A percentile compares a stretch with the other conserved stretches of the same genome.
These are phyloP conservation scores for Cardamine resedifolia DNA, from an alignment of 345 rosid species.

Conservation along the genomic window DNA sequence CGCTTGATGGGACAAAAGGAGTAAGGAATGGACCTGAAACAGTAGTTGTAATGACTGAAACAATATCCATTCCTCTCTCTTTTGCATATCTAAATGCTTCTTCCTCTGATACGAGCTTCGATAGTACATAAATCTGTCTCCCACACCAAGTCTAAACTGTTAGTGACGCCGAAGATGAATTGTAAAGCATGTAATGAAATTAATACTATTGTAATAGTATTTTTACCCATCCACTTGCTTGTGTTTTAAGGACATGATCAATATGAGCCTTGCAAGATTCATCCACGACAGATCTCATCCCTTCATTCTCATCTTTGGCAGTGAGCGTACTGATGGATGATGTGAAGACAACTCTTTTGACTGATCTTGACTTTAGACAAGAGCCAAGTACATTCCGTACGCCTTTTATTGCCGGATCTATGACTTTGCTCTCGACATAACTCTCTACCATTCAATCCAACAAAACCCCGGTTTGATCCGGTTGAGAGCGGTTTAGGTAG, in stretches of 20 bases:
- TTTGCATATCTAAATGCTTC: conserved; percentile 72
- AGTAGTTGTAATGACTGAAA: conserved; percentile 69
- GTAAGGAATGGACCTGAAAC: conserved; percentile 77
- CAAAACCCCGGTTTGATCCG: conserved; percentile 4
- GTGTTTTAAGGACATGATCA: conserved; percentile 51
- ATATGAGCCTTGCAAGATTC: conserved; percentile 64
- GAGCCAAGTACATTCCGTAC: conserved; percentile 68
- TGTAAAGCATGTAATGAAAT: neutral
- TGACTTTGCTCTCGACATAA: conserved; percentile 51
- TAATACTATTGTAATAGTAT: neutral
- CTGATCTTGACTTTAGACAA: conserved; percentile 63
- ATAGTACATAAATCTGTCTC: conserved; percentile 63
- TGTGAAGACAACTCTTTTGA: conserved; percentile 76
- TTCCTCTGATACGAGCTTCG: conserved; percentile 71
- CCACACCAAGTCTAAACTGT: neutral
- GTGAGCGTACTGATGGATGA: conserved; percentile 85
- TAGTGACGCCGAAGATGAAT: neutral
- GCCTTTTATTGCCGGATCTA: conserved; percentile 66
- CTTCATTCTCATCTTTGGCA: conserved; percentile 56
- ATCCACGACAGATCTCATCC: conserved; percentile 61
- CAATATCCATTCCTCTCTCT: conserved; percentile 57
- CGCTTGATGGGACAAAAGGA: conserved; percentile 62
- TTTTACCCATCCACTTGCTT: conserved; percentile 91
- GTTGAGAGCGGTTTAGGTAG: neutral
- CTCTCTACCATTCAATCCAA: conserved; percentile 41